Base-by-base conservation (phyloP, 2,329 filamentous ascomycete species). In the Fusarium sterilihyphosum region DNA sequence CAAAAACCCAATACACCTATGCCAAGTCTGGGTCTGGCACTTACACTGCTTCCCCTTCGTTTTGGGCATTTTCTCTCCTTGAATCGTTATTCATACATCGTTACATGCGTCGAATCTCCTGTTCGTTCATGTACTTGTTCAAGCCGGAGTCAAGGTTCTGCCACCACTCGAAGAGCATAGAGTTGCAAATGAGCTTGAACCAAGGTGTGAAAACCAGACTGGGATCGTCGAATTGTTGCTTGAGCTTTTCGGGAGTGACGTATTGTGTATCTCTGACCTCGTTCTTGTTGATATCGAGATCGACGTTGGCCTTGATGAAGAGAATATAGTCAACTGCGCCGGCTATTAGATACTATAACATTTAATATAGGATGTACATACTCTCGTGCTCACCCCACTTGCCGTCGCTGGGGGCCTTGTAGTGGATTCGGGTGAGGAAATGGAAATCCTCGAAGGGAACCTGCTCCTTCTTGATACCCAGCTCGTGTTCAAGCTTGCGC, bases 371-470 rank as follows among this genome's bases (percentile, higher is more conserved):
- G 35, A 31, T n/a, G 29, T 22, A 86, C 93, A 85, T 87, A 97
- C 95, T 95, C 87, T 99, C 96, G 82, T 99, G 96, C 86, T 99
- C 96, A 78, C 96, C 96, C 96, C 96, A 99, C 86, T 97, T 96
- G 65, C 96, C 96, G 80, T 98, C 93, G 82, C 95, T 98, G 8
- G 96, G 94, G 24, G 96, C 96, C 86, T 96, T 96, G 87, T 99
- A 99, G 86, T 99, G 96, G 82, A 99, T 99, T 81, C 96, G 89
- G 6, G 96, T 98, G 77, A 99, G 88, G 85, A 98, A 99, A 77
- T 92, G 91, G 85, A 99, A 98, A 74, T 97, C 89, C 50, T 98
- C 94, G 46, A 98, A 85, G 13, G 96, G 96, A 26, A 99, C 95
- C 85, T 98, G 95, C 79, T 92, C 90, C 69, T 90, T 87, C 84